Evolutionary conservation across 768 basidiomycete species (phyloP).

Genomic region (Solioccasus polychromus): DNA sequence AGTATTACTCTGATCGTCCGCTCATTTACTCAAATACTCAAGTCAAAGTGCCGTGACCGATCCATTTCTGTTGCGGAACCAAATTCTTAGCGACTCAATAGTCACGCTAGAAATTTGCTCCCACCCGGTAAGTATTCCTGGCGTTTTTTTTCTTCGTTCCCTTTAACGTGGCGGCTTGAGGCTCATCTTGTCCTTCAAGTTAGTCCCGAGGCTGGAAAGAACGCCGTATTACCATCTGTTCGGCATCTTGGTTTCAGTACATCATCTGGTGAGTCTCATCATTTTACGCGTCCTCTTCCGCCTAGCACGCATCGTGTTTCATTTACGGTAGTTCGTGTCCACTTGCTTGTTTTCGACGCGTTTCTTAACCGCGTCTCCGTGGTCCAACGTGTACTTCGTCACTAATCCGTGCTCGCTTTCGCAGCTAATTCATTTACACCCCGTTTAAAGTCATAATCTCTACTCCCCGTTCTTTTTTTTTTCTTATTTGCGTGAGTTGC

Average conservation of each 20-base stretch:
- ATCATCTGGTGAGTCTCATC: constrained; percentile 32
- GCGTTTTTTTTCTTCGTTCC: constrained; percentile 29
- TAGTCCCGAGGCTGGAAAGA: constrained; percentile 19
- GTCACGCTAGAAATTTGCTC: constrained; percentile 33
- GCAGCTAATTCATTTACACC: constrained; percentile 36
- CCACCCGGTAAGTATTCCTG: constrained; percentile 23
- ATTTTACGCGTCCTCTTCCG: constrained; percentile 30
- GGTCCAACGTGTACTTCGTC: constrained; percentile 24
- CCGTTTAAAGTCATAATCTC: constrained; percentile 34
- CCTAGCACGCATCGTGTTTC: constrained; percentile 29
- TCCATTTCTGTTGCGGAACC: constrained; percentile 34
- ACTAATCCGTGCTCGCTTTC: constrained; percentile 23
- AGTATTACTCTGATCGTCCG: constrained; percentile 22
- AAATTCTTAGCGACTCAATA: constrained; percentile 36
- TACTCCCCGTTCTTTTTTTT: constrained; percentile 21
- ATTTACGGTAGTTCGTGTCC: constrained; percentile 29
- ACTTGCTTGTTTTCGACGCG: constrained; percentile 26
- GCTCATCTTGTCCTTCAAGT: constrained; percentile 24
- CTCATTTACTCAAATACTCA: constrained; percentile 27
- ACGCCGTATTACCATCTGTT: constrained; percentile 13
- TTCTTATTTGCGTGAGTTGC: constrained; percentile 29
- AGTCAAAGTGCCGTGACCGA: constrained; percentile 31
- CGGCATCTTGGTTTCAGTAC: constrained; percentile 26
- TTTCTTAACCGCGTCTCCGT: constrained; percentile 30
- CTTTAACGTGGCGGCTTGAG: constrained; percentile 24